These are phyloP conservation scores for Polyporus tsugae DNA, from an alignment of 1,284 basidiomycete species.

Conservation along the genomic window DNA sequence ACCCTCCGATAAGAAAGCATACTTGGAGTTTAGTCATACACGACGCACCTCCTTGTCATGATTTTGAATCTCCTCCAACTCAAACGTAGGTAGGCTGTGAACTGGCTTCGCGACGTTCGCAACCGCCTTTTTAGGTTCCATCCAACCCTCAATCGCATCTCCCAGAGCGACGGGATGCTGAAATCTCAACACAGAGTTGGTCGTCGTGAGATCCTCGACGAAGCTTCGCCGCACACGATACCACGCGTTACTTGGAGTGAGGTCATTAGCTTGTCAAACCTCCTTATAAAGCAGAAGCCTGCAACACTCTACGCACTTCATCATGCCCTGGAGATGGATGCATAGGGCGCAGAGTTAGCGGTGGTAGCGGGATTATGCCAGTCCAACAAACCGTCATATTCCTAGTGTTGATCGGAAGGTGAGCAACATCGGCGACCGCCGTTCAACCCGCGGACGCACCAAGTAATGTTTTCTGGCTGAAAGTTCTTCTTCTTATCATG, in stretches of 20 bases:
- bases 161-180: constrained; percentile 36
- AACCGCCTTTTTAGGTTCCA: constrained; percentile 23
- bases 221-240: constrained; percentile 34
- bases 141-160: constrained; percentile 35
- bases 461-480: constrained; percentile 35
- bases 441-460: constrained; percentile 17
- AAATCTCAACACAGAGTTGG: constrained; percentile 26
- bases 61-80: constrained; percentile 35
- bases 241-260: constrained; percentile 34
- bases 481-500: constrained; percentile 35
- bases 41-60: constrained; percentile 31
- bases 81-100: constrained; percentile 18
- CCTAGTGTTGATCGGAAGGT: constrained; percentile 11
- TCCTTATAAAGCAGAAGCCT: too few relatives aligned
- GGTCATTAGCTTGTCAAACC: not conserved
- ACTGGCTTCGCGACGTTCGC: not conserved
- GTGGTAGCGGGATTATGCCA: not conserved
- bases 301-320: constrained; percentile 36
- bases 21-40: not conserved
- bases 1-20: not conserved
- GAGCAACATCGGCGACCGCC: not conserved
- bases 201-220: constrained; percentile 18
- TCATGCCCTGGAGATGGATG: constrained; percentile 30
- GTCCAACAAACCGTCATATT: constrained; percentile 22
- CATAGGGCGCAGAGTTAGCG: not conserved